These are phyloP conservation scores for Breviolum minutum DNA, from an alignment of 73 alveolate species.

Conservation along the genomic window DNA sequence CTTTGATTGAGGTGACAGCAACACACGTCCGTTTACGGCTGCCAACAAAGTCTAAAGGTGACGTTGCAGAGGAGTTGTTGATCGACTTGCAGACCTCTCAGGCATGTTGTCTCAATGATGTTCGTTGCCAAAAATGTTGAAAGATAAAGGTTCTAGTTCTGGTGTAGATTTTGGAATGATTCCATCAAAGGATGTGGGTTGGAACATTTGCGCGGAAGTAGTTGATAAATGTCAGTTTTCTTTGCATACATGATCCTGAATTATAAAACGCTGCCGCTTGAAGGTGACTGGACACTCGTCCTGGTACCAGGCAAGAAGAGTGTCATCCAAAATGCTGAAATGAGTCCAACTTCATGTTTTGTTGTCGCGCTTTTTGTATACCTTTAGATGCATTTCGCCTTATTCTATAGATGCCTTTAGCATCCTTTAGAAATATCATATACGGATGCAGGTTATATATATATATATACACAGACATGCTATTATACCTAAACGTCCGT, in stretches of 20 bases:
- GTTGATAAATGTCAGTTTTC: not conserved
- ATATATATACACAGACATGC: too few species aligned
- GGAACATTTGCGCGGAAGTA: too few species aligned
- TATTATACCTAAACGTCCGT: too few species aligned
- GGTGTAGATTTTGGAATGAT: too few species aligned
- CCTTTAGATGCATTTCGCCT: not conserved
- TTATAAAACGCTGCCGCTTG: not conserved
- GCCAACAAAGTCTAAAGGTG: constrained; percentile 15
- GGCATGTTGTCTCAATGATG: not conserved
- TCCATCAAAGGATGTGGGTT: too few species aligned
- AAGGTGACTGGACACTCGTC: constrained; percentile 84
- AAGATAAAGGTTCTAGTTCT: too few species aligned
- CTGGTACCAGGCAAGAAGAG: constrained; percentile 76
- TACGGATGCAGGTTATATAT: too few species aligned
- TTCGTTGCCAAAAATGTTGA: not conserved
- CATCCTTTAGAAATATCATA: too few species aligned
- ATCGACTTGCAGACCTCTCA: constrained; percentile 27
- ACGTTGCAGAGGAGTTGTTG: constrained; percentile 18
- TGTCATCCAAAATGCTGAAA: not conserved
- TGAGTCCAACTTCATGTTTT: not conserved
- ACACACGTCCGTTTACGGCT: constrained; percentile 68
- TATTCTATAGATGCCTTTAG: not conserved
- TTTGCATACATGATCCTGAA: too few species aligned
- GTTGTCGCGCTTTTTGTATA: not conserved
- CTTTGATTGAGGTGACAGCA: constrained; percentile 6